Base-by-base conservation (phyloP, 2,329 filamentous ascomycete species). In the Elsinoe batatas region DNA sequence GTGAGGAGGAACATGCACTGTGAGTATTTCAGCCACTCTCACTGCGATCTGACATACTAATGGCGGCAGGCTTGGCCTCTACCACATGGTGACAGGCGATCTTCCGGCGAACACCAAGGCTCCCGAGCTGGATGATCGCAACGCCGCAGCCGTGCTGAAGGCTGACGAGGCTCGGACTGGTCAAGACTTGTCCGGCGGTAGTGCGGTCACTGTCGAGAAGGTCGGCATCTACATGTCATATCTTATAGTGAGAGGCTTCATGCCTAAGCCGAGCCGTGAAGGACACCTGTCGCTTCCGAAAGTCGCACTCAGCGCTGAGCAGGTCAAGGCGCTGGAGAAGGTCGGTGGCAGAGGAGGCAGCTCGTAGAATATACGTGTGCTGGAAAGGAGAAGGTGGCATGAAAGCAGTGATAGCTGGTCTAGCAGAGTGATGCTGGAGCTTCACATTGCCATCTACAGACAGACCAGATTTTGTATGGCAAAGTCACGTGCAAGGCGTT, bases 41-140 rank as follows among this genome's bases (percentile, higher is more conserved):
- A 51, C 11, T 36, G 20, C 36, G 20, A 49, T 5, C 4, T 36
- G 17, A 12, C 33, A 13, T 38, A 12, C 51, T 36, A 46, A 33
- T 38, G 30, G 10, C 36, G n/a, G 18, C 60, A 73, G 71, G 2
- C 79, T 87, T 71, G 86, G 86, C 0, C 77, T 91, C 5, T 87
- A 85, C 68, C 84, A 88, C 67, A 86, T 88, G 69, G 84, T 83
- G 40, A 82, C 81, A 18, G 78, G 79, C 20, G 81, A 88, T 67
- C 74, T 90, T n/a, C 85, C 85, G 0, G 76, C 77, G 38, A 81
- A 81, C 63, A 87, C 83, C 32, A 81, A 79, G 42, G 85, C 87
- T 0, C 85, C 85, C 0, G 85, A 88, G 66, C 78, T 93, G 11
- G 84, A 88, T 63, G 87, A 91, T 66, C 68, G 63, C 35, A 89